These are phyloP conservation scores for Gossypium davidsonii DNA, from an alignment of 441 rosid species.

Conservation along the genomic window DNA sequence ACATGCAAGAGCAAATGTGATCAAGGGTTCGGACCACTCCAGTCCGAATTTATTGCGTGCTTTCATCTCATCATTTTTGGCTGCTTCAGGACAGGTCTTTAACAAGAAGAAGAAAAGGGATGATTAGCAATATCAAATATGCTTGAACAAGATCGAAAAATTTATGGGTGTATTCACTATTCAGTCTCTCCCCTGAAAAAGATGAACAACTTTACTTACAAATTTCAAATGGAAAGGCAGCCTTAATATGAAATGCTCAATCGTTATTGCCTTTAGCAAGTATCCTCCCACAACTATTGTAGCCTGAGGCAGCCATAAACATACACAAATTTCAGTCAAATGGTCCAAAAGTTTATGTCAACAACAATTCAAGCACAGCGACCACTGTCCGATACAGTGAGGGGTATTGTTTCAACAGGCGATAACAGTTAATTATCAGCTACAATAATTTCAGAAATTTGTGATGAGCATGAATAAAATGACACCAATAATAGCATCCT, in stretches of 20 bases:
- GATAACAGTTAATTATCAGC: background rate
- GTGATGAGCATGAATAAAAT: background rate
- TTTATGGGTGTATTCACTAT: background rate
- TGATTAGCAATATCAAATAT: background rate
- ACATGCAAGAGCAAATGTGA: slow-evolving; percentile 70
- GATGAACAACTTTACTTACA: slow-evolving; percentile 33
- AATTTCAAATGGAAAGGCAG: slow-evolving; percentile 79
- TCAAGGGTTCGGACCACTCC: slow-evolving; percentile 75
- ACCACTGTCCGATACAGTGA: background rate
- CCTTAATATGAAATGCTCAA: slow-evolving; percentile 80
- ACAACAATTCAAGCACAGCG: background rate
- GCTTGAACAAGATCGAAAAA: background rate
- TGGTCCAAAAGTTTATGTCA: background rate
- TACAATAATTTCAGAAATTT: background rate
- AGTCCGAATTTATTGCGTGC: slow-evolving; percentile 51
- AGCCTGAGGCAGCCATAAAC: slow-evolving; percentile 45
- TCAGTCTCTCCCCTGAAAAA: background rate
- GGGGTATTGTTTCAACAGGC: background rate
- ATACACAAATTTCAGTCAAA: background rate
- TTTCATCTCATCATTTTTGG: slow-evolving; percentile 58
- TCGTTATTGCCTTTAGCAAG: slow-evolving; percentile 63
- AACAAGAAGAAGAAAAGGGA: slow-evolving; percentile 10
- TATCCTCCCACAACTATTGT: slow-evolving; percentile 62
- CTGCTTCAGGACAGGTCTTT: slow-evolving; percentile 61
- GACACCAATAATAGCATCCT: background rate